These are phyloP conservation scores for Trichoderma lentiforme DNA, from an alignment of 2,329 filamentous ascomycete species.

Conservation along the genomic window DNA sequence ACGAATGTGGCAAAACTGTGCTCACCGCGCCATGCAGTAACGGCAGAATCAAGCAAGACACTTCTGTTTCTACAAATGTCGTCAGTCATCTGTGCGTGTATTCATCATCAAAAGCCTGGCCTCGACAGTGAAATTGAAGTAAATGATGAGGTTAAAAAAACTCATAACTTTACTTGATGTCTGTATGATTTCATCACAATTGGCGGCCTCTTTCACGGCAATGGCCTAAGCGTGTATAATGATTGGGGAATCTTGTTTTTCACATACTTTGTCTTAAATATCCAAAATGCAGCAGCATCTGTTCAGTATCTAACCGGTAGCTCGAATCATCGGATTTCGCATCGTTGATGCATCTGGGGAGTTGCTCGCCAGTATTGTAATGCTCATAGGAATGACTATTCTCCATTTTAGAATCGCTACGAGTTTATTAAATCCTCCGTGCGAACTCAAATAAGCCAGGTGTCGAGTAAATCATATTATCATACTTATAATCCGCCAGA, in stretches of 20 bases:
- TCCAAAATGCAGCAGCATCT: background rate
- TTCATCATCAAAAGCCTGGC: background rate
- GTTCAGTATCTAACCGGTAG: background rate
- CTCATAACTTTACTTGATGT: no score
- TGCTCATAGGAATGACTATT: background rate
- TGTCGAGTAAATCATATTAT: background rate
- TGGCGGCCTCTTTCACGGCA: background rate
- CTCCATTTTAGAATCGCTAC: background rate
- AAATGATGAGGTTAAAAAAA: background rate
- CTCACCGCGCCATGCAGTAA: background rate
- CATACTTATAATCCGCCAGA: background rate
- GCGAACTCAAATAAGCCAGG: background rate
- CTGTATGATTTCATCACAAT: background rate
- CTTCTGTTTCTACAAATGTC: background rate
- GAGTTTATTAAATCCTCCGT: background rate
- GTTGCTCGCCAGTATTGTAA: background rate
- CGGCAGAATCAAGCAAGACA: background rate
- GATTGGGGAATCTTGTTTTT: background rate
- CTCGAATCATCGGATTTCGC: background rate
- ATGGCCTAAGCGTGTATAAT: background rate
- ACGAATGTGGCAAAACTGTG: background rate
- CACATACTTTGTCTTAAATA: background rate
- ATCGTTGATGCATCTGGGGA: background rate
- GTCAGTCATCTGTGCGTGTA: background rate
- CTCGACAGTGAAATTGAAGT: background rate